Base-by-base conservation (phyloP, 176 grass and related monocot species). In the Leersia perrieri region DNA sequence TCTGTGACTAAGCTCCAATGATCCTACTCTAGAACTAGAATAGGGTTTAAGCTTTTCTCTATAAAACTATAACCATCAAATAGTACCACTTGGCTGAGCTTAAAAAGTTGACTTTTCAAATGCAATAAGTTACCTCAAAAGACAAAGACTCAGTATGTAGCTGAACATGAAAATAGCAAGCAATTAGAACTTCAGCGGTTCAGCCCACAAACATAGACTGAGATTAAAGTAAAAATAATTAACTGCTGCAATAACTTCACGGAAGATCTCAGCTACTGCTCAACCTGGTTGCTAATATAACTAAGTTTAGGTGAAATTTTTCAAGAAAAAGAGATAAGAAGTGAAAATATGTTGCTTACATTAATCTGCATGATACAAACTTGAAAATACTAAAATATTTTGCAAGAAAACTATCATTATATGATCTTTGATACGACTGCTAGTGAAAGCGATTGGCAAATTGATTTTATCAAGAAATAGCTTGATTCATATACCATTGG, bases 81-180 rank as follows among this genome's bases (percentile, higher is more conserved):
- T 14, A 78, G 65, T 31, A 47, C 40, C 25, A 81, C 27, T 41
- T 63, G 9, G 39, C 36, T 60, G 73, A 9, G 47, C 26, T 32
- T 18, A 77, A 45, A 41, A 84, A 45, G 9, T 28, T 44, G 60
- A 25, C 25, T 3, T 60, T 69, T 76, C 27, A 3, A 22, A 60
- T 63, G 53, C 66, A 31, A 82, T 36, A n/a, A 82, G 68, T 67
- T 82, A 63, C 11, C 33, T 67, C 11, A 25, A 32, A 32, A 80
- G 33, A 39, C n/a, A 40, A 83, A 60, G 31, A 36, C 26, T 53
- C 26, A 26, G 35, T 75, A 51, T 65, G 23, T 68, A 40, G 42
- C 41, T 57, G 23, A 75, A 67, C 30, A 75, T 66, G 10, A n/a
- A 45, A 31, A 74, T 55, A 53, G 9, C 9, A 55, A 6, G 5